Evolutionary conservation across 2,329 filamentous ascomycete species (phyloP).

Genomic region (Penicillium sp.): DNA sequence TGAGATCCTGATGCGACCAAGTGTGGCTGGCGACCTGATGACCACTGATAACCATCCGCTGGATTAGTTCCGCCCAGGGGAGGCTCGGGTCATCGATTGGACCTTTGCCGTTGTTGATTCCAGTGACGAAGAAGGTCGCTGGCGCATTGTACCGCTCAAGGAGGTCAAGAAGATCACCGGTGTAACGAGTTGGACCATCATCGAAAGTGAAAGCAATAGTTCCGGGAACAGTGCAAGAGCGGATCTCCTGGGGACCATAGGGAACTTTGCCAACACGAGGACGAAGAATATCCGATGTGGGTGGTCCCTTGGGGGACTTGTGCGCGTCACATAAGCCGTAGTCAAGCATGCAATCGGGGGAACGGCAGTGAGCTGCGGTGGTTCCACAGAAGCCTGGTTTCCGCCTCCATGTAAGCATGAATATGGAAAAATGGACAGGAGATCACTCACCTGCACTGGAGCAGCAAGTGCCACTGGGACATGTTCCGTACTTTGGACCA

Average conservation of each 20-base stretch:
- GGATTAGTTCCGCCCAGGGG: constrained; percentile 42
- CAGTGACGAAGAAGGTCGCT: constrained; percentile 68
- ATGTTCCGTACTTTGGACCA: constrained; percentile 37
- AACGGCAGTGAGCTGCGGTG: constrained; percentile 39
- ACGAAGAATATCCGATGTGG: constrained; percentile 38
- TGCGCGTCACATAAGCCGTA: constrained; percentile 43
- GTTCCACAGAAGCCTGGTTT: constrained; percentile 42
- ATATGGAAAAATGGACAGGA: not conserved
- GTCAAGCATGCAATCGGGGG: constrained; percentile 44
- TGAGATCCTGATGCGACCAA: constrained; percentile 54
- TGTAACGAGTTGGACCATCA: constrained; percentile 66
- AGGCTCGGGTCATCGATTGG: constrained; percentile 44
- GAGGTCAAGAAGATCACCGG: constrained; percentile 62
- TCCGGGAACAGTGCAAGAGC: constrained; percentile 51
- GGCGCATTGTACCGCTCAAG: constrained; percentile 61
- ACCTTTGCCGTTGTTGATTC: constrained; percentile 50
- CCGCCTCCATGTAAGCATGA: not conserved
- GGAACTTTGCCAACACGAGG: constrained; percentile 39
- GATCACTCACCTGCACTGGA: constrained; percentile 37
- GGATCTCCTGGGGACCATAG: constrained; percentile 39
- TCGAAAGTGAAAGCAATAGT: constrained; percentile 68
- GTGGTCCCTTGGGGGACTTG: constrained; percentile 35
- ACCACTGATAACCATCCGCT: constrained; percentile 47
- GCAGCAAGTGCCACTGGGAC: constrained; percentile 40
- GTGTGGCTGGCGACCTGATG: constrained; percentile 56